Evolutionary conservation across 352 stramenopile genomes (phyloP), one percentile per base, ranked within the genome.

Genomic region (Pythium oligandrum): DNA sequence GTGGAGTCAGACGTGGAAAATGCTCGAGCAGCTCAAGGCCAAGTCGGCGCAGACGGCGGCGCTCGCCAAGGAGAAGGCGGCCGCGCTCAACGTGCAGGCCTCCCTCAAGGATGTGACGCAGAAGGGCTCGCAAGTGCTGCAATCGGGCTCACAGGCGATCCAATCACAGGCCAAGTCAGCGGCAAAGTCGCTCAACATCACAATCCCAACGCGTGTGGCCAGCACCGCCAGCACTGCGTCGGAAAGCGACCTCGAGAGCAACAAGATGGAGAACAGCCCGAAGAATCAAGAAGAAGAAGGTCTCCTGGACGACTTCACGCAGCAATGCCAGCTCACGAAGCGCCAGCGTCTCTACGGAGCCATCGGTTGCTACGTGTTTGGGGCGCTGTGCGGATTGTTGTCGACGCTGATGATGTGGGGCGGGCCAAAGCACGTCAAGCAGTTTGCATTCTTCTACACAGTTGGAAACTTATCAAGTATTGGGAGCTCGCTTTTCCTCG

Each of bases 381-480:
- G 83, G 37, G 70, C 77, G 5, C 51, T 93, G 35, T 91, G 80
- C 57, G 76, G 77, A 43, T 87, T 93, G 56, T 44, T 93, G 38
- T 83, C 82, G 12, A 90, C 82, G 54, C 56, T 90, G 26, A 85
- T 93, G 71, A 73, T 90, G 75, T 90, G 78, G 78, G 80, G 79
- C 33, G 82, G 82, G 1, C 75, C 82, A 2, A 78, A 75, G 58
- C 83, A 93, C 63, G 62, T 93, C 11, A 90, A 90, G 56, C 78
- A 89, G 55, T 93, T 93, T 59, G 83, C 67, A 26, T 93, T 93
- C 67, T 91, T 93, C 62, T 93, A 93, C 59, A 91, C 81, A 9
- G 58, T 93, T 34, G 79, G 83, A n/a, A 88, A 73, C 51, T 69
- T 93, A 26, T 86, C 75, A 63, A 86, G 76, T 39, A 88, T 93